Evolutionary conservation across 2,329 filamentous ascomycete species (phyloP), one percentile per base, ranked within the genome.

Genomic region (Apiospora pterosperma): DNA sequence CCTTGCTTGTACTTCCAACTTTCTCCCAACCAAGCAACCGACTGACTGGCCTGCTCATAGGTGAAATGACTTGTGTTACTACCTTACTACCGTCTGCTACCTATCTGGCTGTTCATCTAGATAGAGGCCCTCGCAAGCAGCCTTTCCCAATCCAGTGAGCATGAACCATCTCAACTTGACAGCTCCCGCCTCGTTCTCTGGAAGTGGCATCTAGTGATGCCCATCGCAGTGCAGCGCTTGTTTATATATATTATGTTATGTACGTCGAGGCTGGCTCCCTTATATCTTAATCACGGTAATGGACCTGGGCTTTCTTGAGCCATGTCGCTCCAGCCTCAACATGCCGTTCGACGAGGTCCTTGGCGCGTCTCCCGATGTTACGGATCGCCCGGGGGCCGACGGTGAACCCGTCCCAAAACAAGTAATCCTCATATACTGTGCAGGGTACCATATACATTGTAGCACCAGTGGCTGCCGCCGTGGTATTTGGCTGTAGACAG

Each of bases 401-500:
- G 0, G 77, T 82, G 48, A 85, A 85, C 0, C 78, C 76, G 60
- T 84, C 83, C 72, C 81, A 83, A 71, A 86, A 88, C 2, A 88
- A 74, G 65, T 84, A 82, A 14, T 81, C 76, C 16, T 81, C 74
- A 1, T 81, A 81, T 3, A 73, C 70, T 2, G 78, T 72, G 69
- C 85, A 87, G 58, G 58, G 5, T 11, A 19, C 69, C 69, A 1
- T 70, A 72, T 14, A 66, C 70, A 36, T n/a, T n/a, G n/a, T 79
- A 75, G 11, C 66, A 21, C 58, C 55, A 7, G 25, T 28, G 6
- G 64, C 48, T 21, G 64, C 28, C n/a, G 28, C 16, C 63, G 16
- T 67, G 42, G 19, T 34, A 23, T 39, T 63, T 4, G 64, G 41
- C 25, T 72, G 71, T 31, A 79, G 66, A 61, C 84, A 86, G 0